phyloP scores from a whole-genome alignment of 768 basidiomycete genomes.

The Podaxis sp. region DNA sequence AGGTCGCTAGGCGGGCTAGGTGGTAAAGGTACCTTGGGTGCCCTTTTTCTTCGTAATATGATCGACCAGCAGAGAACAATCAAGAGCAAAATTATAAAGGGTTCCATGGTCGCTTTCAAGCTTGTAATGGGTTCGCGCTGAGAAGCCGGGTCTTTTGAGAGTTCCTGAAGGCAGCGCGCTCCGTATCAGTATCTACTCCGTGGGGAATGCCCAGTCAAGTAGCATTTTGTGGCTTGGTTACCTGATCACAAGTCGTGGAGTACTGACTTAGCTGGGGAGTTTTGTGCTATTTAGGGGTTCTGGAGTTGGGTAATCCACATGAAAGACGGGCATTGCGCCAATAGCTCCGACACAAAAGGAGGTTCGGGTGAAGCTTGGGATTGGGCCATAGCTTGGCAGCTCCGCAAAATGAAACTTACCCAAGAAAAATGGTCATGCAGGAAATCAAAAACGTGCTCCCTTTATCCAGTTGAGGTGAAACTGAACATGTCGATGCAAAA shows the following conservation, averaged over 20 bases:
- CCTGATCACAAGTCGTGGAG: background rate
- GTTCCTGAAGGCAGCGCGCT: background rate
- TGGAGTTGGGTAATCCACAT: too few relatives aligned
- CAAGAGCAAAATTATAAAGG: background rate
- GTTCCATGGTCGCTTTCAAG: background rate
- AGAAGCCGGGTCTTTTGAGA: background rate
- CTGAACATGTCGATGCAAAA: too few relatives aligned
- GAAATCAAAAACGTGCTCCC: too few relatives aligned
- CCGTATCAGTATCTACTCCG: background rate
- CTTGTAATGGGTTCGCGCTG: background rate
- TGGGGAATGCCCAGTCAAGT: background rate
- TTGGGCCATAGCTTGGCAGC: too few relatives aligned
- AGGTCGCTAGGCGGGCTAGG: conserved; percentile 4
- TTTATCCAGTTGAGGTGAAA: too few relatives aligned
- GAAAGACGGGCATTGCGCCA: too few relatives aligned
- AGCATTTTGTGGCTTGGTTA: background rate
- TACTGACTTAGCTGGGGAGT: too few relatives aligned
- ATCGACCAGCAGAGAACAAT: background rate
- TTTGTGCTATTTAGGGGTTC: too few relatives aligned
- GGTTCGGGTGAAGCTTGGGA: too few relatives aligned
- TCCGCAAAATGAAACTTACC: too few relatives aligned
- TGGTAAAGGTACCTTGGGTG: background rate
- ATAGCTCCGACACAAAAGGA: too few relatives aligned
- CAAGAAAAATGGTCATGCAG: too few relatives aligned
- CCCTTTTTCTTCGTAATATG: background rate